These are phyloP conservation scores for Fagus sylvatica DNA, from an alignment of 306 rosid species.

Conservation along the genomic window DNA sequence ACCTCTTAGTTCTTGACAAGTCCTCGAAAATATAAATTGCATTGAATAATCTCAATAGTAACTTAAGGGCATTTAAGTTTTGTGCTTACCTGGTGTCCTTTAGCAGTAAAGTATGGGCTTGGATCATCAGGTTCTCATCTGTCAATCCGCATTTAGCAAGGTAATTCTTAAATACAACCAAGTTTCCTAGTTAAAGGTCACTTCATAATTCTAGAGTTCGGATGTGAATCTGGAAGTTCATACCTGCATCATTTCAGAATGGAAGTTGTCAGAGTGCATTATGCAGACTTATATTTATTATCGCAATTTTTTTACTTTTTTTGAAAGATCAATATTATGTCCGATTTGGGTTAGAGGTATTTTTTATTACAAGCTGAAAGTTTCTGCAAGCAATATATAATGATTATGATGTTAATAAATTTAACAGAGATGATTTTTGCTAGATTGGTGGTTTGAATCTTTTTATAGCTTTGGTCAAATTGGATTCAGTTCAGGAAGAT, in stretches of 20 bases:
- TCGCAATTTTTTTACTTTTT: neutral
- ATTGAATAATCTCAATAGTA: neutral
- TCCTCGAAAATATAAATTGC: neutral
- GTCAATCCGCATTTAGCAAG: conserved; percentile 58
- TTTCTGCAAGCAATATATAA: conserved; percentile 14
- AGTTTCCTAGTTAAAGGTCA: conserved; percentile 17
- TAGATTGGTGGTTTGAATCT: neutral
- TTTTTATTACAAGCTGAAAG: conserved; percentile 2
- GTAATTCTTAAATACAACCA: conserved; percentile 20
- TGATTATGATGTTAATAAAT: neutral
- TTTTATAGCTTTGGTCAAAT: neutral
- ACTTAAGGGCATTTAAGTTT: conserved; percentile 10
- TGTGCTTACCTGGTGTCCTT: conserved; percentile 85
- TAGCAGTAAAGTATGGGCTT: conserved; percentile 91
- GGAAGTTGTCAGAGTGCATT: conserved; percentile 22
- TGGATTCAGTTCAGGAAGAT: neutral
- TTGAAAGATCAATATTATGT: neutral
- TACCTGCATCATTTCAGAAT: conserved; percentile 58
- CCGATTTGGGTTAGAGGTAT: neutral
- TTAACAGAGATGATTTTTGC: neutral
- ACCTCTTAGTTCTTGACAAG: neutral
- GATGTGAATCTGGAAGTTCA: conserved; percentile 95
- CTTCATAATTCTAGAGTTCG: conserved; percentile 25
- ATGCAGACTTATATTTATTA: conserved; percentile 17
- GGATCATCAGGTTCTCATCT: conserved; percentile 88